phyloP scores from a whole-genome alignment of 2,329 filamentous ascomycete genomes.

The Tympanopsis confertula region DNA sequence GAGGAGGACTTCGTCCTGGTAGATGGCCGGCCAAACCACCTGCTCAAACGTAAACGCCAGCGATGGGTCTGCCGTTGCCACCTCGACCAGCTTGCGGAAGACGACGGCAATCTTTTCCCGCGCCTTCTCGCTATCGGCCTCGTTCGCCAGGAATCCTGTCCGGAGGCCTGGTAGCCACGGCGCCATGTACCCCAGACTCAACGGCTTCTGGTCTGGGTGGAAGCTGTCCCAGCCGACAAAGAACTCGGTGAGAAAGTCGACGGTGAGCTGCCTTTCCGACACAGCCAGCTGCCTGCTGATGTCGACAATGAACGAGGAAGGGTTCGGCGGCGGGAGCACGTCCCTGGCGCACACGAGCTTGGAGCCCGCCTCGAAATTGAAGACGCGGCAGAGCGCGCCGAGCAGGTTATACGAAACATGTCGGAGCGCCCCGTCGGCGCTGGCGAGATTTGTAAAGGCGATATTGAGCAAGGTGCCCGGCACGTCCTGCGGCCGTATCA shows the following conservation, averaged over 20 bases:
- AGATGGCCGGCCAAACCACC: slow-evolving; percentile 52
- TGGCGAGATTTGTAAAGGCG: slow-evolving; percentile 54
- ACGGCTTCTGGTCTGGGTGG: slow-evolving; percentile 51
- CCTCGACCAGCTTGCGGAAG: slow-evolving; percentile 56
- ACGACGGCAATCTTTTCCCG: slow-evolving; percentile 52
- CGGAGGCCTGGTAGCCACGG: slow-evolving; percentile 56
- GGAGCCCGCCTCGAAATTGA: slow-evolving; percentile 52
- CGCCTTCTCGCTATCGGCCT: slow-evolving; percentile 52
- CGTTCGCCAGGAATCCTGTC: slow-evolving; percentile 43
- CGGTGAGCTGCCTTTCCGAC: slow-evolving; percentile 55
- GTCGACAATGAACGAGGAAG: slow-evolving; percentile 51
- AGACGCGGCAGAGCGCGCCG: slow-evolving; percentile 54
- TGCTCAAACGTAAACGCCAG: slow-evolving; percentile 51
- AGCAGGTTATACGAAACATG: slow-evolving; percentile 58
- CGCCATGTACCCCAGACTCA: slow-evolving; percentile 59
- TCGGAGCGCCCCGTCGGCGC: slow-evolving; percentile 44
- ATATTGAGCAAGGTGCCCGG: slow-evolving; percentile 59
- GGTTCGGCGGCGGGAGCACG: slow-evolving; percentile 49
- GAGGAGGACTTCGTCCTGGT: slow-evolving; percentile 50
- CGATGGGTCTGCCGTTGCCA: slow-evolving; percentile 47
- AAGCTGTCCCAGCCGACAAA: slow-evolving; percentile 64
- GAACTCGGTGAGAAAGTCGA: slow-evolving; percentile 62
- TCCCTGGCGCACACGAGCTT: slow-evolving; percentile 53
- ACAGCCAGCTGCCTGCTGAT: slow-evolving; percentile 53
- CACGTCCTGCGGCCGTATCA: slow-evolving; percentile 59